Percentiles rank a stretch among this genome's conserved stretches.
Evolutionary conservation across 768 basidiomycete genomes (phyloP).

Genomic region (Termitomyces sp.): DNA sequence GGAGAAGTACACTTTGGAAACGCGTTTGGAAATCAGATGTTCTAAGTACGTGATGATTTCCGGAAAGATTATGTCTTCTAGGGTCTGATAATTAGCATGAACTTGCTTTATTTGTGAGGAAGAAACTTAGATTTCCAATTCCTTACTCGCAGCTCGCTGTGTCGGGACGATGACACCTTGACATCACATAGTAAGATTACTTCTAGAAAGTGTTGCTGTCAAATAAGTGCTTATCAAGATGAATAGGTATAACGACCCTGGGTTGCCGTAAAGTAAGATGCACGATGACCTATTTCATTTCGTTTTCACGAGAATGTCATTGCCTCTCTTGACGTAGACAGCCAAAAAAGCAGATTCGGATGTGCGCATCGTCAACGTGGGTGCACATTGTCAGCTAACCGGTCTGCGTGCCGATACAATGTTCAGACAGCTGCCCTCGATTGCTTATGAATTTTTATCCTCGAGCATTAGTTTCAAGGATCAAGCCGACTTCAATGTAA

Average conservation of each 20-base stretch:
- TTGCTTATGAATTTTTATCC: constrained; percentile 17
- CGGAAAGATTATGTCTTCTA: neutral
- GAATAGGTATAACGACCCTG: constrained; percentile 29
- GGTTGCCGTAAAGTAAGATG: constrained; percentile 42
- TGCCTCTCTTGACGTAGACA: constrained; percentile 48
- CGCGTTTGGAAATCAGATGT: constrained; percentile 52
- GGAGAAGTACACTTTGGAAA: constrained; percentile 46
- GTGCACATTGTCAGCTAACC: constrained; percentile 12
- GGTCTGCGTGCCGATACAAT: neutral
- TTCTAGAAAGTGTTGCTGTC: neutral
- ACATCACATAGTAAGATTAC: constrained; percentile 9
- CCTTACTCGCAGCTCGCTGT: neutral
- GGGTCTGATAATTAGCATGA: neutral
- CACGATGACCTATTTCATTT: constrained; percentile 18
- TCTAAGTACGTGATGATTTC: constrained; percentile 31
- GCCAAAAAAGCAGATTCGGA: constrained; percentile 43
- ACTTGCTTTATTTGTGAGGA: constrained; percentile 30
- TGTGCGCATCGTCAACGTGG: constrained; percentile 56
- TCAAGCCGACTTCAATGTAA: constrained; percentile 29
- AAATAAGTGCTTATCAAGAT: neutral
- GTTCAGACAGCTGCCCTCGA: constrained; percentile 27
- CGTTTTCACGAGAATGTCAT: constrained; percentile 46
- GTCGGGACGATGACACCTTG: constrained; percentile 2
- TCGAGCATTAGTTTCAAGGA: constrained; percentile 20
- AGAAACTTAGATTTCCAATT: neutral